Conservation (phyloP, 75 land plant genomes). For the Adiantum capillusveneris region DNA sequence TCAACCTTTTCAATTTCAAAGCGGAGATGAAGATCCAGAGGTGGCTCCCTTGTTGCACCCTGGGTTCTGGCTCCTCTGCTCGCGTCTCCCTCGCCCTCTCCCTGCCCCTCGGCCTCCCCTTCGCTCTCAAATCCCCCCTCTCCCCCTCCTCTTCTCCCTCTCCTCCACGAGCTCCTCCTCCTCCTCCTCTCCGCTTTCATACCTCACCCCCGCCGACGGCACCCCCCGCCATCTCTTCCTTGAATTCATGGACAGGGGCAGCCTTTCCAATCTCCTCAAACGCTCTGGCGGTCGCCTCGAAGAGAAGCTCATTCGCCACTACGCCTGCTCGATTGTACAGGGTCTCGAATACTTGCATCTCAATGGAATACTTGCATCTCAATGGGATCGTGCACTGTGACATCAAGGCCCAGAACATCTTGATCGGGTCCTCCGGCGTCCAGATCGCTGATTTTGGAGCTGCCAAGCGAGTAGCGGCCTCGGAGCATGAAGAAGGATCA, state of each 20-base stretch:
- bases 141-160: conserved; percentile 17
- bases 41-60: conserved; percentile 37
- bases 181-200: conserved; percentile 39
- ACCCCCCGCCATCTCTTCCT: conserved; percentile 21
- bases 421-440: conserved; percentile 27
- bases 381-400: conserved; percentile 60
- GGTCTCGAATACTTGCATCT: conserved; percentile 40
- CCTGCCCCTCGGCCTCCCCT: conserved; percentile 15
- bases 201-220: conserved; percentile 38
- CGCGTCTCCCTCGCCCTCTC: conserved; percentile 39
- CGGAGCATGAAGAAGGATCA: neutral
- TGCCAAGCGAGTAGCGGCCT: conserved; percentile 10
- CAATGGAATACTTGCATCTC: conserved; percentile 36
- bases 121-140: conserved; percentile 66
- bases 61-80: conserved; percentile 56
- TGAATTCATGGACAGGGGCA: conserved; percentile 54
- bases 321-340: conserved; percentile 21
- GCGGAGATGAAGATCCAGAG: too few species aligned
- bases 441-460: conserved; percentile 94
- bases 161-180: conserved; percentile 45
- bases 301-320: conserved; percentile 21
- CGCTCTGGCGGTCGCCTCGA: conserved; percentile 17
- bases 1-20: too few species aligned
- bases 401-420: conserved; percentile 50
- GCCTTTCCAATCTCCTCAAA: conserved; percentile 28